Base-by-base conservation (phyloP, 78 protist species). In the Dictyostelium capitatum region DNA sequence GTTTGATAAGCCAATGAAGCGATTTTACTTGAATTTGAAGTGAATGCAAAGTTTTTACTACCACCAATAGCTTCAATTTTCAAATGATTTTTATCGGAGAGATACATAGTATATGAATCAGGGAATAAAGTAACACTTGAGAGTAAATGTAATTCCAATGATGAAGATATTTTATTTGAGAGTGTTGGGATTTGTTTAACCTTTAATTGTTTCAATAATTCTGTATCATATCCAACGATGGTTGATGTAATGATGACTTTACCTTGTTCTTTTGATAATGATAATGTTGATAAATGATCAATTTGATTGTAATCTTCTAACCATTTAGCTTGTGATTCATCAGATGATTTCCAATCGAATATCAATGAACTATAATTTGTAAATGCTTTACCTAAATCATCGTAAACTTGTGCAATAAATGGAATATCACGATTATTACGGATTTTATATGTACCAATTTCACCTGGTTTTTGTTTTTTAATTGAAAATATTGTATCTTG, bases 361-460 rank as follows among this genome's bases (percentile, higher is more conserved):
- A 62, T 14, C 43, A 91, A 56, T 37, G 95, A 65, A 15, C 90
- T 81, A 32, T 65, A 67, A 78, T 91, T 91, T 41, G 79, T 79
- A 28, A 82, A 91, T 20, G 12, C 17, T 30, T 54, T 47, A 67
- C 95, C 95, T 41, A 7, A 19, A 53, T 80, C 80, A 53, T 82
- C 83, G 50, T 30, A 91, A 7, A 82, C 95, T 7, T 19, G 41
- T 0, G 79, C 73, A 30, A 51, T 30, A 53, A 91, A 91, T 48
- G 82, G 84, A 28, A 91, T 30, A 17, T 70, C 80, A 59, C 95
- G 89, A 37, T 82, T 74, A 54, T 91, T 91, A 43, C 90, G 74
- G 12, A 90, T 57, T 20, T 75, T 56, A 79, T 80, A 80, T 2
- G 83, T 54, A 32, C 70, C 75, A 23, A 56, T 62, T 30, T 62